Base-by-base conservation (phyloP, 371 early-diverging fungal genomes). In the Mortierella sp. region DNA sequence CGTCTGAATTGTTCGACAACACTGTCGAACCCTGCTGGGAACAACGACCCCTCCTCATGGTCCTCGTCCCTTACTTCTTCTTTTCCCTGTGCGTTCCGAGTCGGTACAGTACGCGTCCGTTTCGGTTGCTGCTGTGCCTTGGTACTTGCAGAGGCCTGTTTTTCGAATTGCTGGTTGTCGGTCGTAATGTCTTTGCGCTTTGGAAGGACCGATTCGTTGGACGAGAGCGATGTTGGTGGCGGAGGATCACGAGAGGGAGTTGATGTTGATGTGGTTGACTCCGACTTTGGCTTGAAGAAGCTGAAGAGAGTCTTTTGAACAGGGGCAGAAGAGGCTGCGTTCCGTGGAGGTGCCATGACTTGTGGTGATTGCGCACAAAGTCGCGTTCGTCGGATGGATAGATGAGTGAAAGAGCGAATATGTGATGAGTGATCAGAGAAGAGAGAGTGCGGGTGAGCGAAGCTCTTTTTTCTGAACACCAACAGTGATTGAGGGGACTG, bases 221-320 rank as follows among this genome's bases (percentile, higher is more conserved):
- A 26, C 2, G 34, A 66, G 24, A 34, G n/a, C 29, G 48, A 53
- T 39, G 39, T 0, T 9, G 47, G 24, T 2, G 61, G 48, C 5
- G 73, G 19, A 14, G 43, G 24, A 40, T 47, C 24, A 9, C 24
- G 31, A 6, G 11, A 37, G 1, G 68, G 0, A 13, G 61, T 7
- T 39, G 65, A 45, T 8, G 53, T 40, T 7, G 75, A 26, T 16
- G 69, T 24, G 16, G 58, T 40, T 6, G 40, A 22, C 11, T 58
- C 66, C 14, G 73, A 22, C 58, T 80, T 80, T 63, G 77, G 83
- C 29, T 74, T 77, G 44, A 82, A 82, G 70, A 78, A 82, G 69
- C 75, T 78, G 45, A 82, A 75, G 8, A 82, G 48, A 9, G 78
- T 78, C 67, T 71, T 71, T 58, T 82, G 83, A 3, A 58, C 61